Percentiles rank a stretch among this genome's conserved stretches.
These are phyloP conservation scores for Kodamaea sagamina DNA, from an alignment of 805 yeast species.

Conservation along the genomic window DNA sequence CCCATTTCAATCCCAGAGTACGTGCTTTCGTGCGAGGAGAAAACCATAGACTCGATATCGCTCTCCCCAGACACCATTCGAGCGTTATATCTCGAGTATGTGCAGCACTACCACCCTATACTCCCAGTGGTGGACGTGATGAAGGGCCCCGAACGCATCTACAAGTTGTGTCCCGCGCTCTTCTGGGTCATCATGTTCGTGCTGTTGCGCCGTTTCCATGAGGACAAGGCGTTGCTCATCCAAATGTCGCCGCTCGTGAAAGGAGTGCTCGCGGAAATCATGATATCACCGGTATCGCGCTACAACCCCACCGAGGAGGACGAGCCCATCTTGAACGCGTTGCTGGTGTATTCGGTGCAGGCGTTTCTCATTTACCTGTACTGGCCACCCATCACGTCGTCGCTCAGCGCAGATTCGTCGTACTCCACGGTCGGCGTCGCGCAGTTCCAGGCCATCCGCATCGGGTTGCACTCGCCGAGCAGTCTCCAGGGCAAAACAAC, in stretches of 20 bases:
- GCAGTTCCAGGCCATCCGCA: slow-evolving; percentile 85
- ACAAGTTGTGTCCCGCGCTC: slow-evolving; percentile 78
- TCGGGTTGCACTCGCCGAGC: slow-evolving; percentile 77
- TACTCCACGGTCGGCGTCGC: slow-evolving; percentile 97
- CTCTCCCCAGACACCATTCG: slow-evolving; percentile 62
- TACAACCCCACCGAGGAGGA: slow-evolving; percentile 77
- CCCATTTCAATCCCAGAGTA: not conserved
- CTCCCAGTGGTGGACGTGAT: slow-evolving; percentile 83
- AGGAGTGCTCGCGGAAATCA: slow-evolving; percentile 78
- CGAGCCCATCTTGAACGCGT: slow-evolving; percentile 81
- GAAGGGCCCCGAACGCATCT: slow-evolving; percentile 80
- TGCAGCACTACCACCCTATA: slow-evolving; percentile 76
- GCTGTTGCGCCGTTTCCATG: slow-evolving; percentile 58
- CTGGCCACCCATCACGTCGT: slow-evolving; percentile 97
- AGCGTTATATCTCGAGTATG: slow-evolving; percentile 67
- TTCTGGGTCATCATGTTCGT: slow-evolving; percentile 94
- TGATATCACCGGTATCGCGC: slow-evolving; percentile 86
- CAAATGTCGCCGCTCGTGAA: slow-evolving; percentile 69
- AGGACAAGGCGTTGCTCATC: slow-evolving; percentile 49
- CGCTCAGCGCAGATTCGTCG: slow-evolving; percentile 91
- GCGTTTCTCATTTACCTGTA: slow-evolving; percentile 84
- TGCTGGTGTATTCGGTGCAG: slow-evolving; percentile 92
- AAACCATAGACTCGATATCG: slow-evolving; percentile 68
- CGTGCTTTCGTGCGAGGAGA: slow-evolving; percentile 56
- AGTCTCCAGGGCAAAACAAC: slow-evolving; percentile 10